These are phyloP conservation scores for Apiospora pterosperma DNA, from an alignment of 2,329 filamentous ascomycete species.

Conservation along the genomic window DNA sequence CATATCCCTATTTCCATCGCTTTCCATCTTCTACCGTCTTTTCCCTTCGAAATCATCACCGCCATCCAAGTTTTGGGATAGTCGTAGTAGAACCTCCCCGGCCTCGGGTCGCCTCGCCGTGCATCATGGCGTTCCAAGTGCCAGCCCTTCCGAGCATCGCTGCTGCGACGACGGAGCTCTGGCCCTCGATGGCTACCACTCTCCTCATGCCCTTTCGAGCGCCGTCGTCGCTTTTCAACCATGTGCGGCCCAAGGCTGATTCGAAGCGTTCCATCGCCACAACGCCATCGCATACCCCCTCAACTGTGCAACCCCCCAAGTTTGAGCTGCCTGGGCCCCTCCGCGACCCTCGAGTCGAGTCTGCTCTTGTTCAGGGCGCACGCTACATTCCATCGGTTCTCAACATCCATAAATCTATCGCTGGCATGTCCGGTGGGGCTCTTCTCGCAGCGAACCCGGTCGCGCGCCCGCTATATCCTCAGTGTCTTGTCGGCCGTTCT, in stretches of 20 bases:
- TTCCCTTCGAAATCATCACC: neutral
- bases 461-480: slow-evolving; percentile 19
- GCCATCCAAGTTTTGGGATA: neutral
- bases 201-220: slow-evolving; percentile 33
- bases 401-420: slow-evolving; percentile 29
- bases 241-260: neutral
- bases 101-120: neutral
- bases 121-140: slow-evolving; percentile 27
- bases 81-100: neutral
- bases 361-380: slow-evolving; percentile 8
- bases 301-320: slow-evolving; percentile 10
- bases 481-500: slow-evolving; percentile 17
- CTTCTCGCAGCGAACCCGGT: slow-evolving; percentile 27
- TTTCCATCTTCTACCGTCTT: neutral
- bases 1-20: neutral
- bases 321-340: slow-evolving; percentile 32
- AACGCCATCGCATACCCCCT: slow-evolving; percentile 6
- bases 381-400: slow-evolving; percentile 20
- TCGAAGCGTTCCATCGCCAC: neutral
- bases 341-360: slow-evolving; percentile 19
- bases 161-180: slow-evolving; percentile 37
- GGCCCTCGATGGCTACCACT: slow-evolving; percentile 42
- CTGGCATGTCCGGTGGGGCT: slow-evolving; percentile 24
- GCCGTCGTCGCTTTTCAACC: slow-evolving; percentile 8
- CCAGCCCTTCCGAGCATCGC: slow-evolving; percentile 35